Evolutionary conservation across 495 filamentous ascomycete genomes (phyloP), one percentile per base, ranked within the genome.

Genomic region (Daldinia vernicosa): DNA sequence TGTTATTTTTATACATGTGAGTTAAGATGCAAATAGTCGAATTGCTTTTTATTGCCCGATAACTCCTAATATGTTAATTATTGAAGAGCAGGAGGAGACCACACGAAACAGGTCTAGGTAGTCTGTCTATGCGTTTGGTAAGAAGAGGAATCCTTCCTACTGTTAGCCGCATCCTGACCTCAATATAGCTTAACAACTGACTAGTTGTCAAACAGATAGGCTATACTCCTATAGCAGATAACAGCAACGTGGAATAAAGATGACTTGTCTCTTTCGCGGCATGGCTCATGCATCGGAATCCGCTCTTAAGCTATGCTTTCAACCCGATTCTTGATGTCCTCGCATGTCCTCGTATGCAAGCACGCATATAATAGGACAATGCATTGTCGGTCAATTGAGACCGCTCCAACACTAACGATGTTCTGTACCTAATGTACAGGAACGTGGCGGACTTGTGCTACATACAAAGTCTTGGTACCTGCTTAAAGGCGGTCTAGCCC

Each of bases 401-500:
- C 45, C 50, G 43, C 47, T 57, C 65, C 26, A 69, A 60, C 30
- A 55, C 39, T 66, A 69, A 28, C 57, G 40, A 60, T 69, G 57
- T 69, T 45, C 56, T 73, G 47, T n/a, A n/a, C n/a, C n/a, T n/a
- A n/a, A n/a, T n/a, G n/a, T 58, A 66, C 64, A 67, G 60, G 70
- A 73, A 69, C 70, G 61, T 73, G 70, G 70, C 66, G 27, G 66
- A 30, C 53, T 66, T 51, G 70, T 73, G 66, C 50, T 53, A 69
- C 70, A 19, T 55, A 43, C 61, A n/a, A 68, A 68, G 70, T 66
- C 66, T 69, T 63, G 61, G 70, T 69, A 69, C 61, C 70, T 69
- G 57, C 66, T 73, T 33, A 53, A 55, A 66, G 66, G 70, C 70
- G 70, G 66, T 73, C 70, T 73, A 50, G 70, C 62, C 70, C 62